Percentiles rank a stretch among this genome's conserved stretches.
These are phyloP conservation scores for Acephala macrosclerotiorum DNA, from an alignment of 2,329 filamentous ascomycete species.

Conservation along the genomic window DNA sequence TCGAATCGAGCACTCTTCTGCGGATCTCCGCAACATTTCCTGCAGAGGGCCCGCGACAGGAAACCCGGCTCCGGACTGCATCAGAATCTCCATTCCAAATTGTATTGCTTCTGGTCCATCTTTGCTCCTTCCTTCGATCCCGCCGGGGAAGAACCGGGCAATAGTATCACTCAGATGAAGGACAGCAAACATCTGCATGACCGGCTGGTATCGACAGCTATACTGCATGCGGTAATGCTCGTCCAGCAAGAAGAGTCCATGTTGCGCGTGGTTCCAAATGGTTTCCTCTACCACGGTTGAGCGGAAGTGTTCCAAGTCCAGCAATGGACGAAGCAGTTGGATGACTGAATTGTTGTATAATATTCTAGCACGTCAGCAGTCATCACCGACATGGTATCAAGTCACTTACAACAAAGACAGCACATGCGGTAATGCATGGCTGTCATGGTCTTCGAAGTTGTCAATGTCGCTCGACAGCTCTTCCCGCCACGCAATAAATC, in stretches of 20 bases:
- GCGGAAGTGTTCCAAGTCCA: constrained; percentile 40
- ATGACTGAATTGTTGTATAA: constrained; percentile 41
- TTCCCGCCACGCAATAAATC: constrained; percentile 40
- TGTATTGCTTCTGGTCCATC: constrained; percentile 40
- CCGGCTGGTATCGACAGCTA: constrained; percentile 43
- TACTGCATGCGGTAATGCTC: constrained; percentile 41
- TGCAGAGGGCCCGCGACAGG: constrained; percentile 43
- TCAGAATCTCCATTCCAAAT: constrained; percentile 41
- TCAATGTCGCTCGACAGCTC: constrained; percentile 38
- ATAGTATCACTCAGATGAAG: constrained; percentile 44
- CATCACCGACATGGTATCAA: background rate
- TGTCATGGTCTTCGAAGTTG: constrained; percentile 32
- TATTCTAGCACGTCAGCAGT: constrained; percentile 39
- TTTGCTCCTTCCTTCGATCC: constrained; percentile 31
- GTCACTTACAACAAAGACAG: constrained; percentile 43
- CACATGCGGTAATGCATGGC: constrained; percentile 42
- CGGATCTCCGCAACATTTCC: constrained; percentile 41
- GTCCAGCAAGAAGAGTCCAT: constrained; percentile 43
- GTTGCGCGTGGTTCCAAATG: constrained; percentile 43
- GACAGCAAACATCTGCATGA: constrained; percentile 44
- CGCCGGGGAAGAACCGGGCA: constrained; percentile 42
- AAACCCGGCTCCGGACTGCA: constrained; percentile 40
- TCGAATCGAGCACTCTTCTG: constrained; percentile 35
- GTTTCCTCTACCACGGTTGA: constrained; percentile 34
- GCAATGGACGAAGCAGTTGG: constrained; percentile 43